Evolutionary conservation across 768 basidiomycete genomes (phyloP).

Genomic region (Tulasnella sp.): DNA sequence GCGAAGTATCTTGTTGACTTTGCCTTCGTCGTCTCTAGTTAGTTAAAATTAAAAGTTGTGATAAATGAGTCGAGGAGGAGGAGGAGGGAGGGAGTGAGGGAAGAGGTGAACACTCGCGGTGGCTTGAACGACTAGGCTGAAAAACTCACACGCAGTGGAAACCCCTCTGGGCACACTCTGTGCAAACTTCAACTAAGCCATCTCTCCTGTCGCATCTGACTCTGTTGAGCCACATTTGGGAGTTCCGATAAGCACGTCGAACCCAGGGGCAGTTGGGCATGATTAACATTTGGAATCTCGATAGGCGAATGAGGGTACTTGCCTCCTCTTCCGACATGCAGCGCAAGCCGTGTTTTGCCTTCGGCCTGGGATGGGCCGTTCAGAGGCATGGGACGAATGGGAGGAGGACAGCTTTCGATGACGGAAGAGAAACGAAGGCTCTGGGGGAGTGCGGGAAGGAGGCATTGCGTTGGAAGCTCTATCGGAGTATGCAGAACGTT

Average conservation of each 20-base stretch:
- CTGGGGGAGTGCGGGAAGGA: background rate
- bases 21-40: background rate
- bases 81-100: too few species aligned
- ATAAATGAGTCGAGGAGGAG: too few species aligned
- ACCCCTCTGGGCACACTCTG: constrained; percentile 80
- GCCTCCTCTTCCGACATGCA: constrained; percentile 58
- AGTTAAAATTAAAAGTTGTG: background rate
- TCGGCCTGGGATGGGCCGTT: constrained; percentile 59
- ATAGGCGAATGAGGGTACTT: background rate
- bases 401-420: background rate
- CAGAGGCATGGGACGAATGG: background rate
- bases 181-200: constrained; percentile 46
- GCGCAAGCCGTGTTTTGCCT: constrained; percentile 88
- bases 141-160: constrained; percentile 81
- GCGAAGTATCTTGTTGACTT: background rate
- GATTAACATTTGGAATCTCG: background rate
- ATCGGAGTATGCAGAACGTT: too few species aligned
- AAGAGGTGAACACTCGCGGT: too few species aligned
- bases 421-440: background rate
- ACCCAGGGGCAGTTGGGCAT: background rate
- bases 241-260: background rate
- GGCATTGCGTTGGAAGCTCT: background rate
- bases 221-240: constrained; percentile 29
- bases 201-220: constrained; percentile 72
- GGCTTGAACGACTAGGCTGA: background rate